phyloP scores from a whole-genome alignment of 768 basidiomycete species.

The Gautieria morchelliformis region DNA sequence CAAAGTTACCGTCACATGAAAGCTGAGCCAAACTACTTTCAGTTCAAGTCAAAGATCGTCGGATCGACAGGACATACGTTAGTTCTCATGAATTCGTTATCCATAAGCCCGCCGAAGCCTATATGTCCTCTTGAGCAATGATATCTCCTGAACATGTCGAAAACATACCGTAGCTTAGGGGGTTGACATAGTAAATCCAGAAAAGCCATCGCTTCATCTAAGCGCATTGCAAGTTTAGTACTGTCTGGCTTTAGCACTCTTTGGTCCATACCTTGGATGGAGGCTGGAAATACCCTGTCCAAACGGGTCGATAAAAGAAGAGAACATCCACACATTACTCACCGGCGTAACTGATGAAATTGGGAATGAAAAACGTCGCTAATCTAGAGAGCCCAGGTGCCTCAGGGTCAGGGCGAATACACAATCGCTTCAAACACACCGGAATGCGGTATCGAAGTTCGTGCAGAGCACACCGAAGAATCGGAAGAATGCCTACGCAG shows the following conservation, averaged over 20 bases:
- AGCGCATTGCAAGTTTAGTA: conserved; percentile 44
- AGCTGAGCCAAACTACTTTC: conserved; percentile 28
- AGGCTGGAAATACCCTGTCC: conserved; percentile 1
- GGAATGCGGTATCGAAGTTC: conserved; percentile 46
- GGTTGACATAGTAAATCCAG: conserved; percentile 83
- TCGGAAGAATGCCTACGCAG: conserved; percentile 2
- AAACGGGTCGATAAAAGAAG: neutral
- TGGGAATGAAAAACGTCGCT: conserved; percentile 63
- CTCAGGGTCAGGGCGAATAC: conserved; percentile 15
- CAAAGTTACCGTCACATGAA: conserved; percentile 52
- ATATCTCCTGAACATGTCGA: neutral
- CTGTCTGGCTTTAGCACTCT: neutral
- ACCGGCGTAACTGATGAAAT: conserved; percentile 64
- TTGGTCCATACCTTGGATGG: neutral
- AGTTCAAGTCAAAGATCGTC: conserved; percentile 3
- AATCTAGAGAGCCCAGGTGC: conserved; percentile 3
- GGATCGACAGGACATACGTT: conserved; percentile 31
- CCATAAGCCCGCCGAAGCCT: conserved; percentile 69
- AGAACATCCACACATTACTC: conserved; percentile 22
- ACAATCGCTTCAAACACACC: conserved; percentile 11
- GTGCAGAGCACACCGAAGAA: conserved; percentile 29
- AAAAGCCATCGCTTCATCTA: conserved; percentile 77
- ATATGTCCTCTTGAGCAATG: neutral
- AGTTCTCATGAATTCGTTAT: conserved; percentile 76
- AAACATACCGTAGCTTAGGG: conserved; percentile 53